Evolutionary conservation across 495 filamentous ascomycete species (phyloP).

Genomic region (Astrothelium macrocarpum): DNA sequence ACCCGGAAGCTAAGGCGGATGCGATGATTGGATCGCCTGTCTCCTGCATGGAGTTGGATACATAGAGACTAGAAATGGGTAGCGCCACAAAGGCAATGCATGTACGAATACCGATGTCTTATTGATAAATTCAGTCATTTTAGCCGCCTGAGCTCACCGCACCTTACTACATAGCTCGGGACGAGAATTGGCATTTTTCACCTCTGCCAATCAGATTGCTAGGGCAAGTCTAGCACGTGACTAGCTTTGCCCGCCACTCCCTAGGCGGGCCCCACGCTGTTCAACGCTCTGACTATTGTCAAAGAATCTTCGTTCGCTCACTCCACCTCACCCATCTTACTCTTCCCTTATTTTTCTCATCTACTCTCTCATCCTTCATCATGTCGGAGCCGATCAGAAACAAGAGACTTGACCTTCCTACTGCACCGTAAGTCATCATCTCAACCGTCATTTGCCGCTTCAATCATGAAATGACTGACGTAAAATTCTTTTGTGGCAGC

Average conservation of each 20-base stretch:
- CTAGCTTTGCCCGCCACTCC: neutral
- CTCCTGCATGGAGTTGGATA: neutral
- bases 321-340: neutral
- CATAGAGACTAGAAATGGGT: neutral
- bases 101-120: neutral
- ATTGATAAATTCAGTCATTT: neutral
- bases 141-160: too few relatives aligned
- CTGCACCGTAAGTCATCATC: conserved; percentile 64
- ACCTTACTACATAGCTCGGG: neutral
- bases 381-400: conserved; percentile 92
- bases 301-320: conserved; percentile 1
- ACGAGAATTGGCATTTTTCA: neutral
- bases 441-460: conserved; percentile 9
- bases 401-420: conserved; percentile 68
- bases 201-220: neutral
- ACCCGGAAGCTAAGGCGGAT: conserved; percentile 25
- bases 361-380: conserved; percentile 20
- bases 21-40: neutral
- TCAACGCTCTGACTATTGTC: neutral
- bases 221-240: neutral
- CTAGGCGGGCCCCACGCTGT: neutral
- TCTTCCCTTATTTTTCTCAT: neutral
- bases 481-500: conserved; percentile 34
- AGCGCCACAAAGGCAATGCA: neutral
- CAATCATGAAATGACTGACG: conserved; percentile 14